phyloP scores from a whole-genome alignment of 345 rosid genomes.

The Mallotus nudiflorus region DNA sequence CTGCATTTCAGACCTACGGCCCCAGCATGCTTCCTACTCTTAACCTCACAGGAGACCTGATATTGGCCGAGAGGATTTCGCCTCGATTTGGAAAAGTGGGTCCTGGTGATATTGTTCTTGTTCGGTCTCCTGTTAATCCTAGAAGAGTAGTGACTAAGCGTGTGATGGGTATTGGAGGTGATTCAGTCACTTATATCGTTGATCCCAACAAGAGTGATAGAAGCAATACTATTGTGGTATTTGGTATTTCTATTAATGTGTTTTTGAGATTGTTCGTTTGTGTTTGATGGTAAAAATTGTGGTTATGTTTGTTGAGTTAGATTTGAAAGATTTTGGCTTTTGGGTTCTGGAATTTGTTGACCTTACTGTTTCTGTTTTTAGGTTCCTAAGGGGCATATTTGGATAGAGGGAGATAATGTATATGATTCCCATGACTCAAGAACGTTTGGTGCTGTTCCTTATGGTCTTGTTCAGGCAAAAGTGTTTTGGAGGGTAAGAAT shows the following conservation, averaged over 20 bases:
- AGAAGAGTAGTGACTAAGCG: slow-evolving; percentile 50
- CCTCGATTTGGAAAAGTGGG: slow-evolving; percentile 40
- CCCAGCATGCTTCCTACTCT: slow-evolving; percentile 83
- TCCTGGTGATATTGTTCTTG: slow-evolving; percentile 64
- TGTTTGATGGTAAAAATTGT: slow-evolving; percentile 3
- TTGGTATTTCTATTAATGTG: slow-evolving; percentile 3
- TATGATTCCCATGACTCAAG: slow-evolving; percentile 67
- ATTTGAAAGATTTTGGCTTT: background rate
- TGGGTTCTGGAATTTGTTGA: background rate
- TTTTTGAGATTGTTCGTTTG: background rate
- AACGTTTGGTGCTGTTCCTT: slow-evolving; percentile 70
- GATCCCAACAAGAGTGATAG: slow-evolving; percentile 44
- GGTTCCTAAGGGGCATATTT: slow-evolving; percentile 79
- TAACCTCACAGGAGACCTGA: slow-evolving; percentile 43
- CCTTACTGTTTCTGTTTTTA: slow-evolving; percentile 12
- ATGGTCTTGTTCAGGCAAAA: slow-evolving; percentile 66
- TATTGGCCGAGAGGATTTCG: slow-evolving; percentile 60
- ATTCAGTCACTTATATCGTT: slow-evolving; percentile 46
- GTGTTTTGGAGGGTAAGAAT: slow-evolving; percentile 59
- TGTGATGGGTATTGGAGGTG: slow-evolving; percentile 61
- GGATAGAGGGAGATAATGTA: slow-evolving; percentile 71
- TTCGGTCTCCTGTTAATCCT: slow-evolving; percentile 61
- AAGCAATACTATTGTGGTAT: slow-evolving; percentile 51
- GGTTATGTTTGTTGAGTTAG: background rate
- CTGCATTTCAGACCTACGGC: slow-evolving; percentile 45